Evolutionary conservation across 192 early-diverging fungal genomes (phyloP).

Genomic region (Phycomyces nitens): DNA sequence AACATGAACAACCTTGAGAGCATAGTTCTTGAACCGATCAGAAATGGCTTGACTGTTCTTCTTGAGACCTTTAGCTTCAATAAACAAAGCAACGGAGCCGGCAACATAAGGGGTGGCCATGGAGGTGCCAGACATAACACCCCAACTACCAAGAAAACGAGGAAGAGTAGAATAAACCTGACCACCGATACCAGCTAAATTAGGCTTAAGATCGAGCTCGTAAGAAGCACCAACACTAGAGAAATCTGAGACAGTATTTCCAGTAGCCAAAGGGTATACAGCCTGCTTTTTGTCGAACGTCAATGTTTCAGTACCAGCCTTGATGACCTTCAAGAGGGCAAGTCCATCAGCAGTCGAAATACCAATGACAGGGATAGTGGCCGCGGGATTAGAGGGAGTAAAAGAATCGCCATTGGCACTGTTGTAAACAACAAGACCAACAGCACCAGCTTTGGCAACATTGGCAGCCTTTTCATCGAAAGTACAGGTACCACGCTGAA

Average conservation of each 20-base stretch:
- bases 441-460: conserved; percentile 58
- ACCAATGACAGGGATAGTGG: conserved; percentile 49
- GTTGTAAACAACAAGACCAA: conserved; percentile 66
- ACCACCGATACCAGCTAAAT: conserved; percentile 55
- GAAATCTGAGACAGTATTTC: conserved; percentile 61
- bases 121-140: conserved; percentile 80
- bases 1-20: conserved; percentile 6
- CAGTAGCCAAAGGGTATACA: conserved; percentile 17
- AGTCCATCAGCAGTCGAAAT: conserved; percentile 52
- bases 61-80: conserved; percentile 33
- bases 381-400: conserved; percentile 27
- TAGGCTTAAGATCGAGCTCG: conserved; percentile 58
- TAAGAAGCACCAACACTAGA: conserved; percentile 63
- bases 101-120: conserved; percentile 87
- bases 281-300: not conserved
- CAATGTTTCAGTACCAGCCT: conserved; percentile 11
- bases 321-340: conserved; percentile 44
- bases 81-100: conserved; percentile 53
- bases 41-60: conserved; percentile 24
- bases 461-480: conserved; percentile 62
- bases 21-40: conserved; percentile 36
- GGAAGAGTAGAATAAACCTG: conserved; percentile 53
- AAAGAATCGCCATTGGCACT: conserved; percentile 24
- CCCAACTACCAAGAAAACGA: conserved; percentile 39
- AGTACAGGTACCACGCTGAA: conserved; percentile 70